A percentile compares a stretch with the other conserved stretches of the same genome.
These are phyloP conservation scores for Dicorynia guianensis DNA, from an alignment of 306 rosid genomes.

Conservation along the genomic window DNA sequence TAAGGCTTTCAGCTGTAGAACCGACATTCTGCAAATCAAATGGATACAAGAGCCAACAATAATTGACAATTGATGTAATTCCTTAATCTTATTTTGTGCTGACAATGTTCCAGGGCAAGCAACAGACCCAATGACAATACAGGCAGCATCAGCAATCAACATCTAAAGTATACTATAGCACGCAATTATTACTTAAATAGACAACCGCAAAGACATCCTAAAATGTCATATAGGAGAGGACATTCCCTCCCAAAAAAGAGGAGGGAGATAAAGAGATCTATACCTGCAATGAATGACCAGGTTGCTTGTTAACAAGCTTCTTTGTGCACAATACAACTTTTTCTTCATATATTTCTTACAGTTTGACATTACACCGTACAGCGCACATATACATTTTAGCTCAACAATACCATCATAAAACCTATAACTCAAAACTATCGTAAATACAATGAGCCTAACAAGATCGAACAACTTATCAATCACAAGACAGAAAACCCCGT, in stretches of 20 bases:
- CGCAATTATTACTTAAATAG: neutral
- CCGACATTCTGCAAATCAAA: neutral
- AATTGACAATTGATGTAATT: neutral
- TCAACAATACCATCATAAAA: conserved; percentile 17
- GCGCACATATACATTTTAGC: conserved; percentile 47
- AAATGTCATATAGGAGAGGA: neutral
- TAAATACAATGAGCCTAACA: conserved; percentile 40
- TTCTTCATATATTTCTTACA: conserved; percentile 41
- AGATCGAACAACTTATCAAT: conserved; percentile 26
- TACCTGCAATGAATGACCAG: neutral
- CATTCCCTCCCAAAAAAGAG: no score
- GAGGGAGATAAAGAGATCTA: no score
- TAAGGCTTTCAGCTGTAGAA: neutral
- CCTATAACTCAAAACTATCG: conserved; percentile 39
- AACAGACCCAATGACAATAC: neutral
- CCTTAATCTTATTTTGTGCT: neutral
- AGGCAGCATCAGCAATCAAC: neutral
- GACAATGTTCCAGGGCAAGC: neutral
- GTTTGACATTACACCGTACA: conserved; percentile 40
- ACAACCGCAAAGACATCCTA: neutral
- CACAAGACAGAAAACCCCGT: conserved; percentile 41
- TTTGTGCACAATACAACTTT: conserved; percentile 16
- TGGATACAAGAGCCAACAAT: neutral
- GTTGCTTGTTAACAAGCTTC: neutral
- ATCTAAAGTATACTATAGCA: neutral